Evolutionary conservation across 2,329 filamentous ascomycete species (phyloP).

Genomic region (Phaeoacremonium minimum): DNA sequence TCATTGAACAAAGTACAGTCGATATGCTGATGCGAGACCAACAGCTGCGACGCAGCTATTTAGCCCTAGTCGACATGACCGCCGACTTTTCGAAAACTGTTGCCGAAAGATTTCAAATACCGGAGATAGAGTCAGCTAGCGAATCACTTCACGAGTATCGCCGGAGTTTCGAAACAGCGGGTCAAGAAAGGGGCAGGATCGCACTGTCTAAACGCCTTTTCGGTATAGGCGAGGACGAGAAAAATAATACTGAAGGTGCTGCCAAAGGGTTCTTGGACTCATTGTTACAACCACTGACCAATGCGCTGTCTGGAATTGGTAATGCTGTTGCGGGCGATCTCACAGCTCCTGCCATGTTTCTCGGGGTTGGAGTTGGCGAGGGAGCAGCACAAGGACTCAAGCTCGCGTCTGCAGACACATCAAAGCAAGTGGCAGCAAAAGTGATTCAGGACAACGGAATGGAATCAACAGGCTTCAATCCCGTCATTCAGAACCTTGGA

Average conservation of each 20-base stretch:
- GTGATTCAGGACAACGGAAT: conserved; percentile 19
- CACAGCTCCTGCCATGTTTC: conserved; percentile 13
- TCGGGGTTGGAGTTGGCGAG: conserved; percentile 15
- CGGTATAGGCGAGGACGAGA: background rate
- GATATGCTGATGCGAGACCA: background rate
- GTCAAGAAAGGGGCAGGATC: no score
- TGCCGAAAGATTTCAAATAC: background rate
- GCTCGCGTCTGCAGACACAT: conserved; percentile 9
- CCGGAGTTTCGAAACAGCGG: background rate
- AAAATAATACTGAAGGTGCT: background rate
- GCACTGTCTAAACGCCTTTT: background rate
- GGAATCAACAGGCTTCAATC: conserved; percentile 21
- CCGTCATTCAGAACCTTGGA: conserved; percentile 20
- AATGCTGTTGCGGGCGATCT: conserved; percentile 7
- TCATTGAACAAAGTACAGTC: background rate
- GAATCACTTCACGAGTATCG: background rate
- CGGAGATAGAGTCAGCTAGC: background rate
- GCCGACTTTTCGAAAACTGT: background rate
- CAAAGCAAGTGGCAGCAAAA: conserved; percentile 11
- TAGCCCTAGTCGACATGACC: background rate
- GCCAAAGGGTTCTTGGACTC: background rate
- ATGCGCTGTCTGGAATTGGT: conserved; percentile 6
- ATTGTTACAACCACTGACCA: background rate
- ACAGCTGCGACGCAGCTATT: background rate
- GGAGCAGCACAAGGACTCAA: conserved; percentile 16